Conservation (phyloP, 805 yeast genomes). For the Nadsonia fulvescens region DNA sequence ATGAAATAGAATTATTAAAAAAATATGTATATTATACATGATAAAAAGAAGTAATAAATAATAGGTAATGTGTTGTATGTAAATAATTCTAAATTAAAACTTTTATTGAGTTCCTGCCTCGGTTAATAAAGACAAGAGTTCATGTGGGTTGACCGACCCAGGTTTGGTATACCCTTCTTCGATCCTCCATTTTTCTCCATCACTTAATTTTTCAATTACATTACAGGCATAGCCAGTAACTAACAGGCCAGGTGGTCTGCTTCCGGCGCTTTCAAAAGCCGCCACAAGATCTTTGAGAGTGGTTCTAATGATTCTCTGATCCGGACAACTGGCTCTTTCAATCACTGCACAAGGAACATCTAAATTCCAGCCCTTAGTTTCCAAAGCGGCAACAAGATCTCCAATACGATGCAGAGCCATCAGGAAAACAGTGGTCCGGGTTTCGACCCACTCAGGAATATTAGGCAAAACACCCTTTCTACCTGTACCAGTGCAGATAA, state of each 20-base stretch:
- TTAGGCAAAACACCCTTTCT: constrained; percentile 67
- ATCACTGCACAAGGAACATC: constrained; percentile 67
- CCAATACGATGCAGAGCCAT: constrained; percentile 72
- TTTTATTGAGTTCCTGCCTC: no score
- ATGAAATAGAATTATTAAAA: no score
- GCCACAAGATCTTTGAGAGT: constrained; percentile 44
- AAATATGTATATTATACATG: no score
- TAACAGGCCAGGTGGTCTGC: constrained; percentile 83
- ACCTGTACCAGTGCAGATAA: constrained; percentile 90
- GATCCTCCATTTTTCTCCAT: constrained; percentile 24
- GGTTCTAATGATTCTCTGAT: constrained; percentile 72
- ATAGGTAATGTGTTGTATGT: no score
- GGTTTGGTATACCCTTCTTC: constrained; percentile 32
- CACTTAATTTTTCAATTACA: constrained; percentile 21
- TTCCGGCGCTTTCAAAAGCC: constrained; percentile 61
- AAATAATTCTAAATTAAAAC: no score
- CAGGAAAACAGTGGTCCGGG: constrained; percentile 70
- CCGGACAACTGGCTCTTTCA: constrained; percentile 87
- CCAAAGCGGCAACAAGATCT: constrained; percentile 20
- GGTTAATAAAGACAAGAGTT: no score
- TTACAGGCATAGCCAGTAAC: constrained; percentile 69
- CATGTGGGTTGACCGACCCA: no score
- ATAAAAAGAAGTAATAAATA: no score
- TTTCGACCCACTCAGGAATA: constrained; percentile 51
- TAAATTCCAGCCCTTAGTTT: constrained; percentile 49